Base-by-base conservation (phyloP, 192 early-diverging fungal species). In the Gaertneriomyces sp. region DNA sequence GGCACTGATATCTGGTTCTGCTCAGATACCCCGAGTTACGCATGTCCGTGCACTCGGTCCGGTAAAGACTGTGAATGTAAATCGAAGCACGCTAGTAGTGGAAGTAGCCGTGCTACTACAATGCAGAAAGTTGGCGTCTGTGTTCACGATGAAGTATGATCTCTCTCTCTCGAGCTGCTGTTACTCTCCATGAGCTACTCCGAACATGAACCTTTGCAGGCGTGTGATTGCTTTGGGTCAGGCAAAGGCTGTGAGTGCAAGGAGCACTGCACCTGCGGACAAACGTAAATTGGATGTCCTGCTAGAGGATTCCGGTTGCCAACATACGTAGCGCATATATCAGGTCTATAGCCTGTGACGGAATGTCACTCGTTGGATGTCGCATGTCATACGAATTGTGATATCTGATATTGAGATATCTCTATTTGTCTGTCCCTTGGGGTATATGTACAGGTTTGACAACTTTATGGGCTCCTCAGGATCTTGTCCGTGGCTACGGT, bases 201-300 rank as follows among this genome's bases (percentile, higher is more conserved):
- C 16, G 39, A 53, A 12, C 49, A 42, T 20, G 58, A 42, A 25
- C 14, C 47, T 49, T 17, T 49, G 12, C 47, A 65, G 53, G 63
- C 63, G 9, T 65, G 63, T 42, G 20, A 19, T 43, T 65, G 63
- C 53, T 39, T 60, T 39, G 63, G 63, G 58, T 60, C 63, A 20
- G 63, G 63, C 53, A 65, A 58, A 58, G 63, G 63, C 10, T 65
- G 63, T 49, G 39, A 65, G 19, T 65, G 63, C 63, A 65, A 65
- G 63, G 63, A 65, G 12, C 58, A 52, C 38, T 65, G 63, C 54
- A 65, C 63, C 51, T 65, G 63, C 42, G 63, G 63, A 9, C 63
- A 65, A 33, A 42, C 63, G 4, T 68, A 2, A 25, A 63, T 11
- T 17, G 6, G 6, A 51, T 6, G 49, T 1, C 25, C 2, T 33